Evolutionary conservation across 108 stramenopile genomes (phyloP).

Genomic region (Pseudonitzschia pungens): DNA sequence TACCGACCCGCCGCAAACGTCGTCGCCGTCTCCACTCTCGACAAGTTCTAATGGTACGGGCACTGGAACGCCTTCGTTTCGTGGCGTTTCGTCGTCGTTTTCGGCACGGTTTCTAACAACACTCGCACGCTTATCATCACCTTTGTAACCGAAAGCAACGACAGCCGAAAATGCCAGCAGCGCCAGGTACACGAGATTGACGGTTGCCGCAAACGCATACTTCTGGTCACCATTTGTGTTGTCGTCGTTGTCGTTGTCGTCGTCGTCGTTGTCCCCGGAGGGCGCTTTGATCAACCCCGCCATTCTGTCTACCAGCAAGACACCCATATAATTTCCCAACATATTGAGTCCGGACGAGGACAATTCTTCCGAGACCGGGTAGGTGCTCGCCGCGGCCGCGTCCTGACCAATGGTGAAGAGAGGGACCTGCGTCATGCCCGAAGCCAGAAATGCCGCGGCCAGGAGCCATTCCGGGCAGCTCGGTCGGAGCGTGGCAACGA

Average conservation of each 20-base stretch:
- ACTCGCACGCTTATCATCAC: conserved; percentile 3
- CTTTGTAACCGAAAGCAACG: conserved; percentile 6
- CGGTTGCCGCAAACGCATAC: conserved; percentile 1
- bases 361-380: conserved; percentile 20
- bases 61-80: not conserved
- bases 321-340: conserved; percentile 13
- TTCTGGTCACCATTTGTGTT: not conserved
- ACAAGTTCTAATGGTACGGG: not conserved
- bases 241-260: not conserved
- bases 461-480: conserved; percentile 2
- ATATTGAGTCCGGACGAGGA: conserved; percentile 17
- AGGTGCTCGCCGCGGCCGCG: conserved; percentile 13
- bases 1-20: too few relatives aligned
- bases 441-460: not conserved
- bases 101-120: not conserved
- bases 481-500: conserved; percentile 6
- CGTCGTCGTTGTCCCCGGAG: not conserved
- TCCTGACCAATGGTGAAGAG: conserved; percentile 15
- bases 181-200: conserved; percentile 4
- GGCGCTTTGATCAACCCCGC: not conserved
- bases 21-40: not conserved
- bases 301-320: conserved; percentile 9
- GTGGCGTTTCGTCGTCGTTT: not conserved
- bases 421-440: conserved; percentile 19
- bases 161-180: not conserved